Evolutionary conservation across 192 early-diverging fungal genomes (phyloP), one percentile per base, ranked within the genome.

Genomic region (Chytriomyces hyalinus): DNA sequence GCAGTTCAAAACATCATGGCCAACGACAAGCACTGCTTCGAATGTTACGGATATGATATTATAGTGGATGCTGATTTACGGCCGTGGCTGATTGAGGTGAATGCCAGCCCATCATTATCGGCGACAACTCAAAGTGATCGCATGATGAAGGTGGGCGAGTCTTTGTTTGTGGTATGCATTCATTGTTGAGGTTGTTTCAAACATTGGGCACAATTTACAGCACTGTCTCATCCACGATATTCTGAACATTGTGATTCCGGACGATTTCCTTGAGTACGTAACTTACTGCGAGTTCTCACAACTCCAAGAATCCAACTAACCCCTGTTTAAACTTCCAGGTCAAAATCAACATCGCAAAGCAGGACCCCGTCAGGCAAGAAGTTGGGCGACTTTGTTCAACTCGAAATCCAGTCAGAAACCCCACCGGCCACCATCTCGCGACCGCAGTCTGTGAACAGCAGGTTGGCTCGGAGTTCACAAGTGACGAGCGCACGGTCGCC

Each of bases 41-140:
- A 89, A 64, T 89, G 87, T 65, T 89, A 89, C 68, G 87, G 87
- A 48, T 89, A 89, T 70, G 87, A 89, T 78, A 86, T 89, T 36
- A 89, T 89, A 49, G 80, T 89, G 53, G 87, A 89, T 59, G 76
- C 77, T 8, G 76, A 87, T 60, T 70, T 89, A 61, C 51, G 85
- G 45, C 88, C 88, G 45, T 89, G 88, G 88, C 65, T 89, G 63
- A 89, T 89, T 72, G 87, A 89, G 61, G 88, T 89, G n/a, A 89
- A 89, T 65, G 88, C 88, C 7, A 80, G 80, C 8, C 88, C 88
- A 45, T 83, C 81, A 13, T 67, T 89, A n/a, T 72, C 80, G 11
- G 88, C 85, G 49, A 89, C 88, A 9, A 89, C 88, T 4, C 49
- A 43, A 9, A 83, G 77, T 75, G 88, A 89, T 70, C 77, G 83